Base-by-base conservation (phyloP, 2,329 filamentous ascomycete species). In the Penicillium rolfsii region DNA sequence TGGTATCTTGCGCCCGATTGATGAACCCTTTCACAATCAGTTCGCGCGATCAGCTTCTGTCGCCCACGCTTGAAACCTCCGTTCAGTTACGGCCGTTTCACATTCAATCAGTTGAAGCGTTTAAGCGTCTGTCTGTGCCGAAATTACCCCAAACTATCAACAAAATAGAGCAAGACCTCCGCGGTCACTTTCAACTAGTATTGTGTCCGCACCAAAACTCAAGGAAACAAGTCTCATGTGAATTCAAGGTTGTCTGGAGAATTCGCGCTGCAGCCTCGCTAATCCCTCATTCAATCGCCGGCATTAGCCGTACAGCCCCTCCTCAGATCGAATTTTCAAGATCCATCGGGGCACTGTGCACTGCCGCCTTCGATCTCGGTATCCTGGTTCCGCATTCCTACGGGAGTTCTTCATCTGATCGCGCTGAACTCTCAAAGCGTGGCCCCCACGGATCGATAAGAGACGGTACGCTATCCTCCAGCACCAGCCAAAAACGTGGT, bases 81-180 rank as follows among this genome's bases (percentile, higher is more conserved):
- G 62, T 64, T 57, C 33, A 59, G 61, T 35, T 59, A 56, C 60
- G 59, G 53, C 57, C 55, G 66, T 67, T 68, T 68, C 66, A 66
- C 53, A 30, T 61, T 62, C 52, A 61, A 53, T 28, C 35, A 28
- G 12, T n/a, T 40, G 6, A 53, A 38, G 22, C 8, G 19, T 40
- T 14, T 11, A 30, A 24, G 24, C 30, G 9, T 35, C n/a, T 9
- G 19, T 33, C 9, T 28, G 40, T n/a, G 14, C 22, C 26, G 38
- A 40, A 43, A 4, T 3, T 19, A 9, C 22, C 36, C 52, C 52
- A 54, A 28, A n/a, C 26, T 14, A 12, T 36, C 52, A 54, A 28
- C 11, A n/a, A 16, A 12, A n/a, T 16, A 40, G 22, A 19, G 28
- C 3, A 40, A n/a, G 35, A 26, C 9, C 19, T 28, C 11, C 9